Conservation (phyloP, 2,329 filamentous ascomycete species). For the Alternaria angustiovoidea region DNA sequence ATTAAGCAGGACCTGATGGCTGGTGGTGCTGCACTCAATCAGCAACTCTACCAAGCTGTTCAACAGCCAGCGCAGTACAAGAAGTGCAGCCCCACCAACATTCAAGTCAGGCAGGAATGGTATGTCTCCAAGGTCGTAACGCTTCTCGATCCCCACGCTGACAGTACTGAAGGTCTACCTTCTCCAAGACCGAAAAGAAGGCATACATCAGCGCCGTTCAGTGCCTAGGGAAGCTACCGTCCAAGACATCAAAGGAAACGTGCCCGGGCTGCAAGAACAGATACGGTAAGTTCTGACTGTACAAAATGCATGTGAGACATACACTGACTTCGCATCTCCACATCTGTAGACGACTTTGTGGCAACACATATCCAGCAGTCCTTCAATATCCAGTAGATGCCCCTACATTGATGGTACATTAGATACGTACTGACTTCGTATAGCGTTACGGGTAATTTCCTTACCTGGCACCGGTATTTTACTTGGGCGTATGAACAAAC, state of each 20-base stretch:
- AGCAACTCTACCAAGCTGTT: conserved; percentile 34
- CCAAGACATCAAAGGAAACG: conserved; percentile 28
- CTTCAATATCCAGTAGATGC: conserved; percentile 25
- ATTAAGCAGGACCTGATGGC: conserved; percentile 26
- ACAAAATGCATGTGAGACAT: too few relatives aligned
- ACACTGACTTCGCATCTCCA: too few relatives aligned
- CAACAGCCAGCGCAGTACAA: conserved; percentile 27
- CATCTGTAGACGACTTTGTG: too few relatives aligned
- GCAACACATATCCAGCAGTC: conserved; percentile 40
- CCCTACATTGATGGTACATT: background rate
- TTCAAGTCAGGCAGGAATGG: conserved; percentile 55
- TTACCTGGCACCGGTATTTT: conserved; percentile 36
- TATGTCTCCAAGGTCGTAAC: conserved; percentile 18
- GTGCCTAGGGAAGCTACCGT: conserved; percentile 32
- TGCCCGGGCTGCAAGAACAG: conserved; percentile 16
- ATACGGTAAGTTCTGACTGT: too few relatives aligned
- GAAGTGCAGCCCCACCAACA: conserved; percentile 50
- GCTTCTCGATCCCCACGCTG: background rate
- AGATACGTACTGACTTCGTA: background rate
- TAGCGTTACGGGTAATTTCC: conserved; percentile 34
- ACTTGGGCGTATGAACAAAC: conserved; percentile 37
- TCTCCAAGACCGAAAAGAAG: conserved; percentile 34
- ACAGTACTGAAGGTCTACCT: conserved; percentile 8
- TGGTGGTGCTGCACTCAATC: conserved; percentile 29
- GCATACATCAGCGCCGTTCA: conserved; percentile 41